Percentiles rank a stretch among this genome's conserved stretches.
Evolutionary conservation across 495 filamentous ascomycete species (phyloP).

Genomic region (Elaphomyces granulatus): DNA sequence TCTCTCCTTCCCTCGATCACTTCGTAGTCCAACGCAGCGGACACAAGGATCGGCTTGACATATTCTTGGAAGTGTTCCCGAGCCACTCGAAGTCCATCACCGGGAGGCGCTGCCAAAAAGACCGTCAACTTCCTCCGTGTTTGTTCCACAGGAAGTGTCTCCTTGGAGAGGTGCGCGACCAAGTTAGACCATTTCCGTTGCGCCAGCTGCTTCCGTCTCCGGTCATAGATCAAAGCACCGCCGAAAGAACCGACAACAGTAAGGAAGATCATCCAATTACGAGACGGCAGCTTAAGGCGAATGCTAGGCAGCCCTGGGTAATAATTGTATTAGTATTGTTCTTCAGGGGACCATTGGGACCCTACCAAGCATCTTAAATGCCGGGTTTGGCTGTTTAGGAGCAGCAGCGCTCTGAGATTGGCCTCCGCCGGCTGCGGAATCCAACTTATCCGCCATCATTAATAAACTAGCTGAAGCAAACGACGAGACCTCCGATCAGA

Average conservation of each 20-base stretch:
- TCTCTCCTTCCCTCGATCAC: slow-evolving; percentile 82
- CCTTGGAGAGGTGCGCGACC: slow-evolving; percentile 73
- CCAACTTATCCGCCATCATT: no score
- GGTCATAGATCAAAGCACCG: slow-evolving; percentile 73
- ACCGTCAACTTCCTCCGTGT: slow-evolving; percentile 80
- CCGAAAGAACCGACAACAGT: slow-evolving; percentile 62
- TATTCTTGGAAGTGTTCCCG: slow-evolving; percentile 94
- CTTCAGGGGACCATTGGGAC: no score
- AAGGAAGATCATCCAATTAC: slow-evolving; percentile 96
- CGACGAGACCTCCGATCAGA: no score
- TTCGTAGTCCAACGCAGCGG: slow-evolving; percentile 85
- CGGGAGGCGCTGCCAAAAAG: slow-evolving; percentile 71
- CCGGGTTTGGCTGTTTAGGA: slow-evolving; percentile 46
- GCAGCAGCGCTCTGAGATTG: slow-evolving; percentile 18
- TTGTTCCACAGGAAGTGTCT: slow-evolving; percentile 51
- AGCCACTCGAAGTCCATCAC: slow-evolving; percentile 63
- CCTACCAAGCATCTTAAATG: slow-evolving; percentile 59
- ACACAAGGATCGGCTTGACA: slow-evolving; percentile 82
- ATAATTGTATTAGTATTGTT: no score
- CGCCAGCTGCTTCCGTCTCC: slow-evolving; percentile 65
- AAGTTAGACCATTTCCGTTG: slow-evolving; percentile 77
- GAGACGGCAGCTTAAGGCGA: slow-evolving; percentile 74
- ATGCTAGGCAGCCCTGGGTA: slow-evolving; percentile 54
- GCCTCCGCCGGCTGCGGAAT: no score
- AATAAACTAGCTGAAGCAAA: no score